These are phyloP conservation scores for Ogataea thermomethanolica DNA, from an alignment of 805 yeast genomes.

Conservation along the genomic window DNA sequence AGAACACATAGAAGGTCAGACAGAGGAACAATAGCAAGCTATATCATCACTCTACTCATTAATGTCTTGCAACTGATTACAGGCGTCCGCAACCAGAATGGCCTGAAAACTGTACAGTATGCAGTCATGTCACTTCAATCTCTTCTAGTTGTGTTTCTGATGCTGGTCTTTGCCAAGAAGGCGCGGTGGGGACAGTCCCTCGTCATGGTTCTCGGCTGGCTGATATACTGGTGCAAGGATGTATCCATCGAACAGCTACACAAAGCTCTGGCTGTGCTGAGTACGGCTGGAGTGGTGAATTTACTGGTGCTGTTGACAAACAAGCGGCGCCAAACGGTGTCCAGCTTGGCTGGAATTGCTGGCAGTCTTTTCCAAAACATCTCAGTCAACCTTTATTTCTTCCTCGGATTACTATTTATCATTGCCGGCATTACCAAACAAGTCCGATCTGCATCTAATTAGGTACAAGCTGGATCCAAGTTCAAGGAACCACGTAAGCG, in stretches of 20 bases:
- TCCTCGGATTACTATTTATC: slow-evolving; percentile 2
- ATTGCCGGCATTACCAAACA: background rate
- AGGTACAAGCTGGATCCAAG: background rate
- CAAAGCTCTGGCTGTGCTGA: slow-evolving; percentile 1
- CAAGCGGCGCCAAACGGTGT: slow-evolving; percentile 1
- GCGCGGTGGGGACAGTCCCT: slow-evolving; percentile 4
- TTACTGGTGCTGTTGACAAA: slow-evolving; percentile 6
- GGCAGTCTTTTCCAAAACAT: slow-evolving; percentile 6
- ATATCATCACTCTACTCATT: slow-evolving; percentile 4
- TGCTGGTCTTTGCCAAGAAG: slow-evolving; percentile 1
- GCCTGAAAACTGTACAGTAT: slow-evolving; percentile 1
- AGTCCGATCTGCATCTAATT: background rate
- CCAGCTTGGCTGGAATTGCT: slow-evolving; percentile 3
- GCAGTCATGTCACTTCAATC: background rate
- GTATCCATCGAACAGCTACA: background rate
- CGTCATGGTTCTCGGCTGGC: slow-evolving; percentile 5
- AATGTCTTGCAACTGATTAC: slow-evolving; percentile 1
- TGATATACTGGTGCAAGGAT: slow-evolving; percentile 11
- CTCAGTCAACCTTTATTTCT: slow-evolving; percentile 1
- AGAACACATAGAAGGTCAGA: background rate
- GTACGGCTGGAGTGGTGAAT: slow-evolving; percentile 7
- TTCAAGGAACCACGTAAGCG: slow-evolving; percentile 6
- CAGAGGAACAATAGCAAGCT: slow-evolving; percentile 1
- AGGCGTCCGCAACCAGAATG: slow-evolving; percentile 2
- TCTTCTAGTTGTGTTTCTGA: background rate